Evolutionary conservation across 169 alveolate genomes (phyloP).

Genomic region (Sarcocystis neurona): DNA sequence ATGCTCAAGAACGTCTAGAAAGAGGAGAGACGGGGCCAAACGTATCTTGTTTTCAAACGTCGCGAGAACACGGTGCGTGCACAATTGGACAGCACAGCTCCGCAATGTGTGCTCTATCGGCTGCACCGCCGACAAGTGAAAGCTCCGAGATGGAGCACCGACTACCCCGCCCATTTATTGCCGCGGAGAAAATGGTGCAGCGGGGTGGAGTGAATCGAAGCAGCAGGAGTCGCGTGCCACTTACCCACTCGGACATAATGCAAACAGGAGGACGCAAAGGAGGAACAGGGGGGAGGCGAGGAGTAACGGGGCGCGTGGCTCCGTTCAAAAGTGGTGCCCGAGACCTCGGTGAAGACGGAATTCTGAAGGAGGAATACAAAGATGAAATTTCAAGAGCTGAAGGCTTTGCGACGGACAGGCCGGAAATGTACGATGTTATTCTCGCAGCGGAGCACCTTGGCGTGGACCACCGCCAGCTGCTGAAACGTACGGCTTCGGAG

Average conservation of each 20-base stretch:
- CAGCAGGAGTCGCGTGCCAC: too few relatives aligned
- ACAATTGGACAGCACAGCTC: background rate
- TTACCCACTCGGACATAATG: too few relatives aligned
- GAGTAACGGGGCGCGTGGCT: background rate
- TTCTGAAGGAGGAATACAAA: background rate
- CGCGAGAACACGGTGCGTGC: background rate
- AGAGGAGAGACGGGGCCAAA: background rate
- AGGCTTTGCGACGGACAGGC: background rate
- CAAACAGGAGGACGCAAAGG: conserved; percentile 6
- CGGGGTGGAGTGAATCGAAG: conserved; percentile 33
- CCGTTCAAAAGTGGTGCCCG: too few relatives aligned
- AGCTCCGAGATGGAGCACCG: background rate
- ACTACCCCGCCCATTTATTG: conserved; percentile 30
- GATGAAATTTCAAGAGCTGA: background rate
- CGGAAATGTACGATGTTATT: conserved; percentile 27
- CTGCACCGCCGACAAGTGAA: background rate
- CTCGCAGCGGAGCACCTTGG: conserved; percentile 55
- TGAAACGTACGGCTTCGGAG: background rate
- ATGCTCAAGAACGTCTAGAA: background rate
- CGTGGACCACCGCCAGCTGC: conserved; percentile 34
- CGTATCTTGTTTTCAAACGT: background rate
- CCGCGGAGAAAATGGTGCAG: conserved; percentile 48
- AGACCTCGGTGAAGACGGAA: background rate
- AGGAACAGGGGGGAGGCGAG: background rate
- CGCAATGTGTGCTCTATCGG: background rate